Conservation (phyloP, 768 basidiomycete genomes). For the Lactifluus volemus region DNA sequence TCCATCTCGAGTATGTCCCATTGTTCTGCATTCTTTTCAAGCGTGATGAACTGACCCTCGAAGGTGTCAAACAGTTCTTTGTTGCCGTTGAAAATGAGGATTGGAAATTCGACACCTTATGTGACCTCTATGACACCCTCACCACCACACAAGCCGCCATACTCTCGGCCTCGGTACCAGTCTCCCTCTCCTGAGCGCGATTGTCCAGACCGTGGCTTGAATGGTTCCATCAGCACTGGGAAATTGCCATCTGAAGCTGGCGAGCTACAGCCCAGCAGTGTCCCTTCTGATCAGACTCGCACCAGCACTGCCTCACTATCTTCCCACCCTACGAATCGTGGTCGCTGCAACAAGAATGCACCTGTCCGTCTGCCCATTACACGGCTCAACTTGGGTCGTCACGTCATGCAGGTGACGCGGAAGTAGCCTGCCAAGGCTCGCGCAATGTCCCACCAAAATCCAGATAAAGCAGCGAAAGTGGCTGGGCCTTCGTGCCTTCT, state of each 20-base stretch:
- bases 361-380: conserved; percentile 9
- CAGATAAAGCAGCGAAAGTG: conserved; percentile 7
- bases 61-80: too few species aligned
- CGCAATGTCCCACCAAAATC: not conserved
- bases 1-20: too few species aligned
- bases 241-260: conserved; percentile 24
- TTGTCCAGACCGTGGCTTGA: conserved; percentile 21
- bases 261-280: conserved; percentile 29
- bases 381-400: conserved; percentile 11
- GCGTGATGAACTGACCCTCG: too few species aligned
- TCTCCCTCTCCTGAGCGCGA: conserved; percentile 36
- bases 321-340: conserved; percentile 19
- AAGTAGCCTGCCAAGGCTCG: not conserved
- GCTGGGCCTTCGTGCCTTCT: conserved; percentile 9
- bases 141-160: too few species aligned
- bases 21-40: too few species aligned
- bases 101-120: too few species aligned
- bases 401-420: conserved; percentile 1
- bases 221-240: conserved; percentile 27
- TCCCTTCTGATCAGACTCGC: conserved; percentile 28
- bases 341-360: conserved; percentile 19
- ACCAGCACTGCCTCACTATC: conserved; percentile 25
- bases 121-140: too few species aligned
- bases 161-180: conserved; percentile 3
- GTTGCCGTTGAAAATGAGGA: too few species aligned